Percentiles rank a stretch among this genome's conserved stretches.
Conservation (phyloP, 305 asterid genomes). For the Petunia hybrid region DNA sequence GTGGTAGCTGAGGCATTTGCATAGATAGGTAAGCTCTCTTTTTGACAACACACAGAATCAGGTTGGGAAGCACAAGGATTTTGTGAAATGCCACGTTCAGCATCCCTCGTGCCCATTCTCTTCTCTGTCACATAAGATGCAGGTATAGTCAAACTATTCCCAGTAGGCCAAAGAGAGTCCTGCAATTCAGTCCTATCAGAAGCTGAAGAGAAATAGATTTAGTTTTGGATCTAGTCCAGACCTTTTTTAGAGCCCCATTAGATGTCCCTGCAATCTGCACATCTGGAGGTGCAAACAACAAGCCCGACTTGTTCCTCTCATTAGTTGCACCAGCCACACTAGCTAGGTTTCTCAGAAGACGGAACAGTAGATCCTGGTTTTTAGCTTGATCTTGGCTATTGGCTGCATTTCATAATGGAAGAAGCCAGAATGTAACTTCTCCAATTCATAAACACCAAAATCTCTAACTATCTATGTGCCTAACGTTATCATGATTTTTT, state of each 20-base stretch:
- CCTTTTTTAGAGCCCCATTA: conserved; percentile 57
- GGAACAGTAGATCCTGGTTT: conserved; percentile 82
- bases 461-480: conserved; percentile 21
- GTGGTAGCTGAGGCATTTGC: conserved; percentile 47
- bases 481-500: conserved; percentile 11
- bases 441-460: conserved; percentile 19
- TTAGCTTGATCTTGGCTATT: conserved; percentile 74
- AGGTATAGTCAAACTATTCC: conserved; percentile 47
- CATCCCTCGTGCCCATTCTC: conserved; percentile 41
- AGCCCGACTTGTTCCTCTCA: conserved; percentile 54
- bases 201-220: conserved; percentile 36
- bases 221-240: conserved; percentile 40
- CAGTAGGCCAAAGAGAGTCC: conserved; percentile 51
- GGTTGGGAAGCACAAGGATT: conserved; percentile 50
- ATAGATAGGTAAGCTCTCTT: conserved; percentile 47
- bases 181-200: conserved; percentile 56
- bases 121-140: conserved; percentile 49
- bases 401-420: conserved; percentile 60
- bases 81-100: conserved; percentile 48
- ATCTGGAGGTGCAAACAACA: conserved; percentile 60
- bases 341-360: conserved; percentile 80
- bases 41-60: conserved; percentile 44
- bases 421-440: conserved; percentile 34
- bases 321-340: conserved; percentile 63
- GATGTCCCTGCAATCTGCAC: conserved; percentile 57